Base-by-base conservation (phyloP, 768 basidiomycete genomes). In the Pholiota molesta region DNA sequence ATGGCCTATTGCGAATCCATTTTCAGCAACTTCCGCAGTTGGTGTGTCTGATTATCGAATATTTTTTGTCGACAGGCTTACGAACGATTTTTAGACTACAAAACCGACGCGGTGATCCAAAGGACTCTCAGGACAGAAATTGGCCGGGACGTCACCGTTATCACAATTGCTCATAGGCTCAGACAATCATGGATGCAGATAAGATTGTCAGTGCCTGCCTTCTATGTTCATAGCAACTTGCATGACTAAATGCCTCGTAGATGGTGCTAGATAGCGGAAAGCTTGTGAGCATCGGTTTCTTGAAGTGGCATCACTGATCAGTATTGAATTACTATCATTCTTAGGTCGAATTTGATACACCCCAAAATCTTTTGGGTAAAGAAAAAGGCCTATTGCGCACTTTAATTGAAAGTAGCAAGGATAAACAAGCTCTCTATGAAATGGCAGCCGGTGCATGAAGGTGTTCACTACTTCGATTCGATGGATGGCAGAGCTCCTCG, bases 141-240 rank as follows among this genome's bases (percentile, higher is more conserved):
- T 63, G 77, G 77, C 35, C 75, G 79, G 47, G 86, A 84, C 62
- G 78, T 87, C 6, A 87, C 85, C 2, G 68, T 89, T 47, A 74
- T 89, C 31, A 86, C 84, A 1, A 85, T 92, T 47, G 90, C 90
- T 11, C 90, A 91, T 73, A 75, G 87, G 52, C 77, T 89, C 81
- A 83, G 64, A 89, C 88, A 0, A 84, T 89, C 52, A 84, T 89
- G 69, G 85, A 91, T 72, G 80, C 87, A 72, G 82, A 84, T 76
- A 80, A 77, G 61, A 78, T 82, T 62, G 78, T 82, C 58, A 59
- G 79, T 71, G n/a, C 16, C 3, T 19, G n/a, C 45, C 2, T 21
- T 47, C n/a, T 17, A 17, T 16, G 7, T 14, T 4, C 44, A 8
- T 29, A 13, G 19, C 28, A 9, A 28, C 4, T 13, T 37, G 10